phyloP scores from a whole-genome alignment of 768 basidiomycete genomes.

The Lentinula detonsa region DNA sequence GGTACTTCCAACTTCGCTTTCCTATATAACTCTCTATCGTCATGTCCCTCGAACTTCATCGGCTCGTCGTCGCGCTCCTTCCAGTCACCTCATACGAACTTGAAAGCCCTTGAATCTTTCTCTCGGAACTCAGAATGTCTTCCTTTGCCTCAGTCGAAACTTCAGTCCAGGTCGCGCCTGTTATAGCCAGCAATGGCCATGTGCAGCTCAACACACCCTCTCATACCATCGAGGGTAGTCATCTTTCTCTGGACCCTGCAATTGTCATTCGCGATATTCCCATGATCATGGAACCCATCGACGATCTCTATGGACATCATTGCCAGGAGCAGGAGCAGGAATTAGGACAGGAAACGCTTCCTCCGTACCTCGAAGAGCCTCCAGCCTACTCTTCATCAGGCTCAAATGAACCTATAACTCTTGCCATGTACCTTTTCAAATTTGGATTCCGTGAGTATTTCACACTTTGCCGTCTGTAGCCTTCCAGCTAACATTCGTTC shows the following conservation, averaged over 20 bases:
- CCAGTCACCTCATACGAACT: background rate
- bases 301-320: background rate
- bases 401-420: slow-evolving; percentile 3
- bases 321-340: background rate
- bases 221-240: background rate
- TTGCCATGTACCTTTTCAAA: slow-evolving; percentile 33
- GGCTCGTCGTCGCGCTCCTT: slow-evolving; percentile 11
- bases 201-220: background rate
- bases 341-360: background rate
- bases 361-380: slow-evolving; percentile 6
- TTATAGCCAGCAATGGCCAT: slow-evolving; percentile 9
- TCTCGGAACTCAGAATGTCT: slow-evolving; percentile 6
- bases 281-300: background rate
- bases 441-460: slow-evolving; percentile 40
- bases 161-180: slow-evolving; percentile 15
- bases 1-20: background rate
- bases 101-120: background rate
- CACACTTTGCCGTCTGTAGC: background rate
- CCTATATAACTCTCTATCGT: background rate
- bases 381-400: slow-evolving; percentile 2
- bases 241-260: background rate
- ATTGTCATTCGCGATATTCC: background rate
- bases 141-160: slow-evolving; percentile 11
- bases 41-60: slow-evolving; percentile 7
- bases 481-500: background rate